Conservation (phyloP, 441 rosid genomes). For the Macaranga tanarius region DNA sequence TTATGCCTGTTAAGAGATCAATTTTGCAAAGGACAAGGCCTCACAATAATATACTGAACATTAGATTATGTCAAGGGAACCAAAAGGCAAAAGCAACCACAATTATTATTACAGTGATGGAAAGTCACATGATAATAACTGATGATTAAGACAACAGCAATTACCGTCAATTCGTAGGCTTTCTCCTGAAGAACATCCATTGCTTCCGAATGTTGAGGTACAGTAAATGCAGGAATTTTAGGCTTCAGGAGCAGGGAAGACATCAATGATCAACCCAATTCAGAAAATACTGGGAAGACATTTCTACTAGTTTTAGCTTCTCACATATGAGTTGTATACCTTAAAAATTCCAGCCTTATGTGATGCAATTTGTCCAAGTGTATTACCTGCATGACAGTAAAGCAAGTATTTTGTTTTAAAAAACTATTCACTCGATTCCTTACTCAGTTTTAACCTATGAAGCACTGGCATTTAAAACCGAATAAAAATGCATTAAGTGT, state of each 20-base stretch:
- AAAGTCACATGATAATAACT: background rate
- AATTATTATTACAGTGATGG: background rate
- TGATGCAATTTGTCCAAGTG: slow-evolving; percentile 66
- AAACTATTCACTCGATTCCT: slow-evolving; percentile 1
- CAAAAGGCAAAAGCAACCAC: background rate
- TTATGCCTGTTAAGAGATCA: background rate
- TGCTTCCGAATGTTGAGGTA: slow-evolving; percentile 79
- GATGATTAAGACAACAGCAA: slow-evolving; percentile 1
- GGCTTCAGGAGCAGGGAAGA: slow-evolving; percentile 70
- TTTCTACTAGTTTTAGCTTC: slow-evolving; percentile 22
- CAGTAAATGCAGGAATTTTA: slow-evolving; percentile 84
- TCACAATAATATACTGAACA: background rate
- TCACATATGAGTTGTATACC: slow-evolving; percentile 44
- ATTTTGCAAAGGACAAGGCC: background rate
- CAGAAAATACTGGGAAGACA: slow-evolving; percentile 41
- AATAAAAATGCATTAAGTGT: background rate
- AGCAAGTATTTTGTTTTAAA: slow-evolving; percentile 13
- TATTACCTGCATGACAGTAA: slow-evolving; percentile 52
- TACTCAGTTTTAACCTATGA: slow-evolving; percentile 1
- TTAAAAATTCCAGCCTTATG: slow-evolving; percentile 95
- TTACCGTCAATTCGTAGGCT: slow-evolving; percentile 58
- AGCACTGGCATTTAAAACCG: background rate
- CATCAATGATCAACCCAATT: slow-evolving; percentile 47
- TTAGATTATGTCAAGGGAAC: background rate
- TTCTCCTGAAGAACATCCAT: slow-evolving; percentile 66